Evolutionary conservation across 495 filamentous ascomycete genomes (phyloP).

Genomic region (Penicillium simplicissimum): DNA sequence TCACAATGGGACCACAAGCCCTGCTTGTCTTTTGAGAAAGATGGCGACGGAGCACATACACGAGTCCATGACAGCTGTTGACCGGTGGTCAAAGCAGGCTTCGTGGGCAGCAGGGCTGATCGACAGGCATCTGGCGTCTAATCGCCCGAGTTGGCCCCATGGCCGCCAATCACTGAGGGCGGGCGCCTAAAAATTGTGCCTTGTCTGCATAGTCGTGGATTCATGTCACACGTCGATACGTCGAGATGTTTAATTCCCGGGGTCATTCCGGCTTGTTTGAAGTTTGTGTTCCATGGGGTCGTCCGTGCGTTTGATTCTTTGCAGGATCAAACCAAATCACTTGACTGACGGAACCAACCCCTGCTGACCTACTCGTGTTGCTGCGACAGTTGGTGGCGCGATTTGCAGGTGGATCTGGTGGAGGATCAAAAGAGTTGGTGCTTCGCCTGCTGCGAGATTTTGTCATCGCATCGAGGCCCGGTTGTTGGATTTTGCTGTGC

Average conservation of each 20-base stretch:
- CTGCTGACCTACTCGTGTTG: constrained; percentile 17
- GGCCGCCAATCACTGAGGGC: constrained; percentile 22
- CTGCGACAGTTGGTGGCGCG: constrained; percentile 19
- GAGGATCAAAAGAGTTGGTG: constrained; percentile 1
- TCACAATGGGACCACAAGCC: constrained; percentile 11
- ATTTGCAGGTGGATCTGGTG: neutral
- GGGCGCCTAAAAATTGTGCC: constrained; percentile 26
- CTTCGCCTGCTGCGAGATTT: neutral
- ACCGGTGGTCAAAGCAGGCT: neutral
- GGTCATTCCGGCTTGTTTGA: neutral
- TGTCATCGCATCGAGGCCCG: neutral
- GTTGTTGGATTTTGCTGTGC: neutral
- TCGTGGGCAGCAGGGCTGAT: constrained; percentile 17
- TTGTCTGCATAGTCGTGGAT: constrained; percentile 6
- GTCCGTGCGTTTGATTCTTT: constrained; percentile 19
- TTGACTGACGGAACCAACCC: constrained; percentile 20
- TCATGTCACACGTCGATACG: neutral
- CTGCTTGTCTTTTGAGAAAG: neutral
- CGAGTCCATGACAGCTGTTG: neutral
- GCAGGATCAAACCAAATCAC: constrained; percentile 12
- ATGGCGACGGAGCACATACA: neutral
- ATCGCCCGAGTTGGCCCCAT: constrained; percentile 12
- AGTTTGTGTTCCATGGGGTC: constrained; percentile 3
- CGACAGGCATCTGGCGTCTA: constrained; percentile 26
- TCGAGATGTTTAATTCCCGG: neutral